Evolutionary conservation across 768 basidiomycete genomes (phyloP), one percentile per base, ranked within the genome.

Genomic region (Lepiota brunneoincarnata): DNA sequence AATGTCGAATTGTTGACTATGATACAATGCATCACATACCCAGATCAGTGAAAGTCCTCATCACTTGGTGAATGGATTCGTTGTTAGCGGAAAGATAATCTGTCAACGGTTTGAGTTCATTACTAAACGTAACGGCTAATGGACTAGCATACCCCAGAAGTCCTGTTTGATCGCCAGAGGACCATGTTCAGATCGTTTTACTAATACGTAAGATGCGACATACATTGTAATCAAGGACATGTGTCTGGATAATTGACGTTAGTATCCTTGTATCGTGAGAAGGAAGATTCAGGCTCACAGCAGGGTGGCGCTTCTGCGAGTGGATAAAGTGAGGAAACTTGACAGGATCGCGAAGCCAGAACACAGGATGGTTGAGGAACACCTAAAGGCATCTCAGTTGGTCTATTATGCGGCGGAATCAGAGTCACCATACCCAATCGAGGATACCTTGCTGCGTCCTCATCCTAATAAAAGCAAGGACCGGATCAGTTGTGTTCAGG

Each of bases 31-130:
- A n/a, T 31, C 31, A 31, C 56, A 18, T 81, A n/a, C 78, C 73
- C 55, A 80, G 75, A 62, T 85, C 83, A 6, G 78, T 77, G 57
- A 84, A 65, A 28, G 75, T 64, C 65, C 79, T 78, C 72, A 79
- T 72, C 23, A 72, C 67, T 61, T 72, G 71, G 49, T 77, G 71
- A 24, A 70, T 74, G 42, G 80, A 77, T 63, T 80, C 75, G 10
- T 75, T 72, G 57, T 75, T 75, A 14, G 75, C 65, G 31, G 73
- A 69, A 56, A 80, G 72, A 61, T 76, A 82, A 62, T 81, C 81
- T 67, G 60, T 51, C 58, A 54, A 58, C 46, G 26, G 21, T 20
- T 43, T 23, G 14, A 43, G 28, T 35, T 14, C 23, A 15, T 6
- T 34, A n/a, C 15, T 4, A 15, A 43, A 11, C 0, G 14, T 31